These are phyloP conservation scores for Austropuccinia psidii DNA, from an alignment of 1,284 basidiomycete species.

Conservation along the genomic window DNA sequence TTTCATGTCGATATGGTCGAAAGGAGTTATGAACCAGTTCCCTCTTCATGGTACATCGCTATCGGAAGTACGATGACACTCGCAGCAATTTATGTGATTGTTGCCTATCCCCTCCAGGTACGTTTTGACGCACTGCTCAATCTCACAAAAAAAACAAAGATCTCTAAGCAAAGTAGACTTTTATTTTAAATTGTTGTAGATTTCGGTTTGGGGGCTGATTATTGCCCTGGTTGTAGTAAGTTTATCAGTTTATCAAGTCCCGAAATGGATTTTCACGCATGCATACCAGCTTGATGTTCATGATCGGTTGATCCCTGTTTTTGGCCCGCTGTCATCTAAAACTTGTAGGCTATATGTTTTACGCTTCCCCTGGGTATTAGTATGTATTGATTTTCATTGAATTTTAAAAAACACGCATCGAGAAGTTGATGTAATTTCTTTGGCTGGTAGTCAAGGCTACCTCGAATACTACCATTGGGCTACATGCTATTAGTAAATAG, in stretches of 20 bases:
- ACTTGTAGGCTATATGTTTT: conserved; percentile 20
- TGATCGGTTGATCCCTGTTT: too few species aligned
- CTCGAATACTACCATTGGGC: conserved; percentile 12
- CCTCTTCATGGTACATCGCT: conserved; percentile 23
- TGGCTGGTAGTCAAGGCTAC: conserved; percentile 33
- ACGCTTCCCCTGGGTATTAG: conserved; percentile 34
- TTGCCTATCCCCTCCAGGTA: conserved; percentile 31
- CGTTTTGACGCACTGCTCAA: not conserved
- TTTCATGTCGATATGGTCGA: conserved; percentile 29
- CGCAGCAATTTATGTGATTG: conserved; percentile 19
- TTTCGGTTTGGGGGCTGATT: conserved; percentile 28
- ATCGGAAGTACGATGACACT: conserved; percentile 19
- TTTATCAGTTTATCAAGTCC: not conserved
- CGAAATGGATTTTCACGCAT: too few species aligned
- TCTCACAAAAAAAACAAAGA: not conserved
- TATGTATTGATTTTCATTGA: not conserved
- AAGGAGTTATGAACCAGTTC: conserved; percentile 19
- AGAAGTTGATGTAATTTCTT: too few species aligned
- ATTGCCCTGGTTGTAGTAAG: conserved; percentile 20
- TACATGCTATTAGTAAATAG: conserved; percentile 29
- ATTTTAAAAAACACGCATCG: too few species aligned
- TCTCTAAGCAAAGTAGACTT: too few species aligned
- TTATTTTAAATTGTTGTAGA: not conserved
- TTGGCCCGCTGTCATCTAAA: too few species aligned
- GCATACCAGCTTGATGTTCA: too few species aligned